Conservation (phyloP, 805 yeast genomes). For the Yamadazyma insecticola region DNA sequence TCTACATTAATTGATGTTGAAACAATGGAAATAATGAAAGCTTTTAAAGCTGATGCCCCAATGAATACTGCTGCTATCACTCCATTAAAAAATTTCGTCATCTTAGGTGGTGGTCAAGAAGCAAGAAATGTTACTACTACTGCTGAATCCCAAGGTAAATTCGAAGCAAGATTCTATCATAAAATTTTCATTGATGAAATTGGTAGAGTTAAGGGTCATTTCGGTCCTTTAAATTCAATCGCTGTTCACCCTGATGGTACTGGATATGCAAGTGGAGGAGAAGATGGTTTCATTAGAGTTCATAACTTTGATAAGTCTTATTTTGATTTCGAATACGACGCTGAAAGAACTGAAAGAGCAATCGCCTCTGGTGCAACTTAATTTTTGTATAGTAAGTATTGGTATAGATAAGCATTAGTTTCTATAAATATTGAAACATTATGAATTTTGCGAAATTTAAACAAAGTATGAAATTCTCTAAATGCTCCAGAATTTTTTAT, state of each 20-base stretch:
- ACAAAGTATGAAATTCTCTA: too few species aligned
- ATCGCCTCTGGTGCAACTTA: constrained; percentile 7
- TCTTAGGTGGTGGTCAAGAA: constrained; percentile 99
- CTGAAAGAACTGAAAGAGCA: constrained; percentile 69
- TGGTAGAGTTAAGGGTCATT: constrained; percentile 97
- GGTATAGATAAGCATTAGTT: too few species aligned
- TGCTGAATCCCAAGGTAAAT: constrained; percentile 86
- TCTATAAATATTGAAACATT: too few species aligned
- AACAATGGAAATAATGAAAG: constrained; percentile 64
- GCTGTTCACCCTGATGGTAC: constrained; percentile 94
- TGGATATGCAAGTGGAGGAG: constrained; percentile 95
- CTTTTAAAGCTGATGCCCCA: constrained; percentile 84
- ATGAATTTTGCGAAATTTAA: too few species aligned
- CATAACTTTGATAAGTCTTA: constrained; percentile 91
- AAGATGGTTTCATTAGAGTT: constrained; percentile 94
- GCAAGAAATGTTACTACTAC: constrained; percentile 99
- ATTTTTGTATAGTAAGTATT: too few species aligned
- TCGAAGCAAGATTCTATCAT: constrained; percentile 94
- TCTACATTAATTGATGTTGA: constrained; percentile 78
- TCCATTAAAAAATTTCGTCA: constrained; percentile 85
- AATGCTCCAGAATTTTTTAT: too few species aligned
- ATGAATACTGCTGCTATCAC: constrained; percentile 94
- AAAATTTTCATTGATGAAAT: constrained; percentile 93
- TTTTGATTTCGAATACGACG: constrained; percentile 90
- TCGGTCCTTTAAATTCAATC: constrained; percentile 94